A percentile compares a stretch with the other conserved stretches of the same genome.
Evolutionary conservation across 495 filamentous ascomycete genomes (phyloP).

Genomic region (Penicillium turbatum): DNA sequence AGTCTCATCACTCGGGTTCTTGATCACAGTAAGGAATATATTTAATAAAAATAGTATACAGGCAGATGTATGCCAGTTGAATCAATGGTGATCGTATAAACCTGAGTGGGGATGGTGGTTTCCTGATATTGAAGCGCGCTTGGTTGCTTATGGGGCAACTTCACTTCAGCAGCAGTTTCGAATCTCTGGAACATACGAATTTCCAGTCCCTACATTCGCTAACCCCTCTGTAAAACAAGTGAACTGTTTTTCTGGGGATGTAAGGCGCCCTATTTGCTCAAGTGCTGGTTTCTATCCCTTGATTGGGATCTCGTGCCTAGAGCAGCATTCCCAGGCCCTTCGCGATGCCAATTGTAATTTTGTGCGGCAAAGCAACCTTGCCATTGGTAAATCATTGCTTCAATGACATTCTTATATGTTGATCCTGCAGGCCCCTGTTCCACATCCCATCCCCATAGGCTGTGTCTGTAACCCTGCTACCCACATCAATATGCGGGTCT

Average conservation of each 20-base stretch:
- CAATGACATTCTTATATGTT: not conserved
- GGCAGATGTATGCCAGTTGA: not conserved
- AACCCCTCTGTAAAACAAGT: not conserved
- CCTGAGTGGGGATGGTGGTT: not conserved
- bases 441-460: not conserved
- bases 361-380: not conserved
- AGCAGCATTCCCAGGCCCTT: constrained; percentile 16
- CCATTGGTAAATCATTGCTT: constrained; percentile 11
- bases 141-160: not conserved
- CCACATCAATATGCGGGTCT: not conserved
- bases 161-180: not conserved
- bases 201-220: not conserved
- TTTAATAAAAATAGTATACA: not conserved
- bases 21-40: constrained; percentile 6
- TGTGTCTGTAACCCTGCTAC: not conserved
- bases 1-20: constrained; percentile 18
- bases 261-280: constrained; percentile 3
- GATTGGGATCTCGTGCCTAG: constrained; percentile 14
- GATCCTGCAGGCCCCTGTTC: constrained; percentile 1
- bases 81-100: not conserved
- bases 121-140: not conserved
- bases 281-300: constrained; percentile 19
- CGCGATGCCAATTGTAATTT: constrained; percentile 4
- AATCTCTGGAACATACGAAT: not conserved
- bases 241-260: constrained; percentile 3